These are phyloP conservation scores for Glycine latifolia DNA, from an alignment of 306 rosid genomes.

Conservation along the genomic window DNA sequence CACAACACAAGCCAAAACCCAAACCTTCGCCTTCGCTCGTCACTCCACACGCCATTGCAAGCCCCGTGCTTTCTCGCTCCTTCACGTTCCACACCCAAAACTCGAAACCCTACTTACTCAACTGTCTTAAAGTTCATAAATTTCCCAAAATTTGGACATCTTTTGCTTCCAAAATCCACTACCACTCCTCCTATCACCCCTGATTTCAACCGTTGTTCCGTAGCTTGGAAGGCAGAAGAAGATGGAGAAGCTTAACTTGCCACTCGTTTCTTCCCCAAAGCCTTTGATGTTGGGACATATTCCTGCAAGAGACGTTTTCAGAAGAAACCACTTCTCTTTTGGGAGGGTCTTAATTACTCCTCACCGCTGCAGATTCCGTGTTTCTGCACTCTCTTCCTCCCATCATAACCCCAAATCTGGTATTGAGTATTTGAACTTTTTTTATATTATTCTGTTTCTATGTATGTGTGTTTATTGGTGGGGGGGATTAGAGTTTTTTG, in stretches of 20 bases:
- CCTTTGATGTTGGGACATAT: constrained; percentile 47
- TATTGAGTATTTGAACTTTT: constrained; percentile 19
- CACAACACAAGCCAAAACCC: background rate
- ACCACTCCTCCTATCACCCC: background rate
- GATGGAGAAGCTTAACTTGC: constrained; percentile 60
- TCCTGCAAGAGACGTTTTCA: constrained; percentile 42
- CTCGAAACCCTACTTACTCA: background rate
- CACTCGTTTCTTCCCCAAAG: constrained; percentile 55
- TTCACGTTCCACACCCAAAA: background rate
- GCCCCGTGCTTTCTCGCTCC: background rate
- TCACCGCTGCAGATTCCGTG: constrained; percentile 33
- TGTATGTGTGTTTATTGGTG: background rate
- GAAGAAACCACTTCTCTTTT: constrained; percentile 48
- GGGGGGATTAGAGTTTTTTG: background rate
- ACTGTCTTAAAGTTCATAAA: background rate
- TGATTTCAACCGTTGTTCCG: constrained; percentile 23
- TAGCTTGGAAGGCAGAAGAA: constrained; percentile 13
- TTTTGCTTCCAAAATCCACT: constrained; percentile 1
- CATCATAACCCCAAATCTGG: constrained; percentile 50
- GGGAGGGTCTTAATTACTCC: constrained; percentile 45
- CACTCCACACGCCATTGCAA: background rate
- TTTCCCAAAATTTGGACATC: background rate
- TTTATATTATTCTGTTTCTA: background rate
- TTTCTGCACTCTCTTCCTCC: constrained; percentile 46
- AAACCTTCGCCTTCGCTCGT: background rate